Evolutionary conservation across 257 asterid species (phyloP).

Genomic region (Anisodus acutangulus): DNA sequence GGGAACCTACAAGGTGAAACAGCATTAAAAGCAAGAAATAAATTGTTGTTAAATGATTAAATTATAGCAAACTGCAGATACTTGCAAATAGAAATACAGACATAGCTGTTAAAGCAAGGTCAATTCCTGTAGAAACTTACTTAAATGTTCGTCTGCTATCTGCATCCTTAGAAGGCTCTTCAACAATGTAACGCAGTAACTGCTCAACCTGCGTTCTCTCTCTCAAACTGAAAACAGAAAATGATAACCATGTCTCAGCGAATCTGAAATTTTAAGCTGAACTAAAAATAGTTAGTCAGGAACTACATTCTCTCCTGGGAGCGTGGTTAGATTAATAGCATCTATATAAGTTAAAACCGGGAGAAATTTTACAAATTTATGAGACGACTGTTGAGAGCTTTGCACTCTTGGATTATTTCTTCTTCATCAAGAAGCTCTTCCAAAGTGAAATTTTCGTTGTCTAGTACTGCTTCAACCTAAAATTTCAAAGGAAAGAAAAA

Average conservation of each 20-base stretch:
- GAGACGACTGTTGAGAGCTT: slow-evolving; percentile 94
- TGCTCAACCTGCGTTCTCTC: slow-evolving; percentile 90
- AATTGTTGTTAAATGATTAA: slow-evolving; percentile 27
- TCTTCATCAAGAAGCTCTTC: slow-evolving; percentile 99
- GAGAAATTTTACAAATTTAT: slow-evolving; percentile 73
- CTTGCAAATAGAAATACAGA: not conserved
- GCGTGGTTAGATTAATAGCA: not conserved
- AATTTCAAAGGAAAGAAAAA: slow-evolving; percentile 26
- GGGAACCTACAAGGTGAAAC: slow-evolving; percentile 72
- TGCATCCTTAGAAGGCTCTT: slow-evolving; percentile 86
- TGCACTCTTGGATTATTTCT: slow-evolving; percentile 99
- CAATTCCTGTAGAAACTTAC: slow-evolving; percentile 53
- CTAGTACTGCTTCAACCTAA: slow-evolving; percentile 94
- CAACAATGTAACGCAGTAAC: slow-evolving; percentile 78
- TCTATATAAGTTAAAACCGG: not conserved
- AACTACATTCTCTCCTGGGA: not conserved
- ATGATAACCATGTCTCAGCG: slow-evolving; percentile 23
- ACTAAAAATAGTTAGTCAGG: not conserved
- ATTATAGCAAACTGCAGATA: not conserved
- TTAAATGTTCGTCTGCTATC: slow-evolving; percentile 89
- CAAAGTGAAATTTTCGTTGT: slow-evolving; percentile 82
- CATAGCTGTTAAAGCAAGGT: not conserved
- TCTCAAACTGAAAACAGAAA: slow-evolving; percentile 73
- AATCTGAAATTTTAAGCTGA: not conserved
- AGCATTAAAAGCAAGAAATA: slow-evolving; percentile 32